Base-by-base conservation (phyloP, 352 stramenopile genomes). In the Globisporangium cederbergense region DNA sequence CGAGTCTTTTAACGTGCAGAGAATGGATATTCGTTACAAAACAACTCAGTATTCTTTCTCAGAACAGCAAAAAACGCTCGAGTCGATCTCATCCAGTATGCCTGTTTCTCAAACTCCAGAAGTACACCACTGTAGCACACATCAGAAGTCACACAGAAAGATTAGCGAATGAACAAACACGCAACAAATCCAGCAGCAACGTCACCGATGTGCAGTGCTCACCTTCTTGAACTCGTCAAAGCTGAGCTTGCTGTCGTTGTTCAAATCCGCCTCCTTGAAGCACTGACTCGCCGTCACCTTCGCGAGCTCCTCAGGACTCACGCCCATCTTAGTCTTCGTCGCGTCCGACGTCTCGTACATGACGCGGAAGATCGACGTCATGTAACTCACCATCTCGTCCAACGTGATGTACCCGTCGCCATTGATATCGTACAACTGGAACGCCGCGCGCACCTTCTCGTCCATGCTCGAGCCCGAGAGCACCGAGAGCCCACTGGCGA, bases 221-320 rank as follows among this genome's bases (percentile, higher is more conserved):
- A 95, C 86, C 86, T 95, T 91, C 61, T 95, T 95, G 70, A 96
- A 97, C 56, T 95, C 84, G 56, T 94, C 86, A 59, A 96, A 96
- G 74, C 82, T 93, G 40, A 96, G 74, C 61, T 93, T 90, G 59
- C 85, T 78, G 68, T 96, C 86, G 54, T 87, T 75, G 56, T 95
- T 93, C 32, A 95, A 64, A 58, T 95, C 86, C 8, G 86, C 85
- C 54, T 94, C 79, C 46, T 89, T 89, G 64, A 97, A 97, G 67
- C 89, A 95, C 67, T 95, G 81, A 16, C 68, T 81, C 54, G 86
- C 86, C 34, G 86, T 96, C 53, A 88, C 83, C 11, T 73, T 72
- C 65, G 89, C 89, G 58, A 97, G 73, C 60, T 95, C 85, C 61
- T 93, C 79, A 14, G 89, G 81, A 55, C 70, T 78, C 28, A 93